phyloP scores from a whole-genome alignment of 768 basidiomycete genomes.

The Lactarius sp. region DNA sequence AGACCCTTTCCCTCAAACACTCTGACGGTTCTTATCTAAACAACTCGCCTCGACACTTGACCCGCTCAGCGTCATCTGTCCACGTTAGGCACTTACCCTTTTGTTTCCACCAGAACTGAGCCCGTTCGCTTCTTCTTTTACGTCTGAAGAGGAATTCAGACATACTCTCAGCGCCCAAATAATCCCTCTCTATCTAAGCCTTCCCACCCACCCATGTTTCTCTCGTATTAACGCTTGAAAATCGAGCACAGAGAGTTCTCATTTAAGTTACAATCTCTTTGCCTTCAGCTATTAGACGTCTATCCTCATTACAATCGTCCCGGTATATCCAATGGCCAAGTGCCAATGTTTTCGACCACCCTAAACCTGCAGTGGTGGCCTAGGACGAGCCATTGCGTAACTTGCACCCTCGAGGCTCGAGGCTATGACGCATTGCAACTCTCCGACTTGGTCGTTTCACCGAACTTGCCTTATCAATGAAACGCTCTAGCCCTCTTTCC shows the following conservation, averaged over 20 bases:
- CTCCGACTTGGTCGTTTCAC: background rate
- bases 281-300: background rate
- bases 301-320: background rate
- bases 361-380: background rate
- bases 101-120: conserved; percentile 2
- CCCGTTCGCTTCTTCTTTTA: conserved; percentile 7
- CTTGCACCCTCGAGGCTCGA: background rate
- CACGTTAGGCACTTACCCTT: background rate
- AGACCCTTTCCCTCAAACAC: too few species aligned
- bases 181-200: background rate
- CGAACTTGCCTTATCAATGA: background rate
- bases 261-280: background rate
- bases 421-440: background rate
- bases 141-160: background rate
- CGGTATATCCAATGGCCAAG: too few species aligned
- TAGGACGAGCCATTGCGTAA: background rate
- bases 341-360: background rate
- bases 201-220: too few species aligned
- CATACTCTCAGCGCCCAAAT: background rate
- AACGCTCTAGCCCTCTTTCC: background rate
- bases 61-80: background rate
- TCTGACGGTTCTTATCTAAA: too few species aligned
- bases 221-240: too few species aligned
- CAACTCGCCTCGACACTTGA: background rate
- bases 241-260: too few species aligned